A percentile compares a stretch with the other conserved stretches of the same genome.
phyloP scores from a whole-genome alignment of 768 basidiomycete genomes.

The Collybia nuda region DNA sequence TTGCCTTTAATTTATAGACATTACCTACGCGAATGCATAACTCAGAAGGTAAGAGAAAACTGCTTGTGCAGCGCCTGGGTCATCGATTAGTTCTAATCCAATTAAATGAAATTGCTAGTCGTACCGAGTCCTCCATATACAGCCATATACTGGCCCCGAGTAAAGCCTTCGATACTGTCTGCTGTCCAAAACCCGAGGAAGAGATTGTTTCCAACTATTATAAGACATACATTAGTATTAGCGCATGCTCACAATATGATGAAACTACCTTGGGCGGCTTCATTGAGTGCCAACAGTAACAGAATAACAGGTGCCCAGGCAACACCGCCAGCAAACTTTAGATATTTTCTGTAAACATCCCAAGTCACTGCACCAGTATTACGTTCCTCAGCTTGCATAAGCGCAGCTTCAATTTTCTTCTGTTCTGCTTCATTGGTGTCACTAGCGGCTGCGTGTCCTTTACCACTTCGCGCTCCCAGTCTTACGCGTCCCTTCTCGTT shows the following conservation, averaged over 20 bases:
- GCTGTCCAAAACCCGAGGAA: constrained; percentile 77
- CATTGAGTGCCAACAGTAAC: constrained; percentile 40
- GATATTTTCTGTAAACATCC: constrained; percentile 48
- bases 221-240: background rate
- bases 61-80: constrained; percentile 45
- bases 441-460: background rate
- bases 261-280: constrained; percentile 48
- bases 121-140: constrained; percentile 46
- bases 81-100: background rate
- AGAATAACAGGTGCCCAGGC: constrained; percentile 48
- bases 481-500: constrained; percentile 28
- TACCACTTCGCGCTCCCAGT: constrained; percentile 11
- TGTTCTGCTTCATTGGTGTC: constrained; percentile 13
- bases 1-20: background rate
- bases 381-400: constrained; percentile 60
- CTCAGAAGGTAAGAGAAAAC: constrained; percentile 50
- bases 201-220: constrained; percentile 58
- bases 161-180: constrained; percentile 49
- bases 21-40: constrained; percentile 48
- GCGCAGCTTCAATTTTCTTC: constrained; percentile 26
- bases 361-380: constrained; percentile 52
- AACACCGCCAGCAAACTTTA: constrained; percentile 46
- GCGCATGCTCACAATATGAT: background rate
- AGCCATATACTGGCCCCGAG: constrained; percentile 68
- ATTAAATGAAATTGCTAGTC: constrained; percentile 1